Conservation (phyloP, 1,139 yeast species). For the Hyphopichia fennica region DNA sequence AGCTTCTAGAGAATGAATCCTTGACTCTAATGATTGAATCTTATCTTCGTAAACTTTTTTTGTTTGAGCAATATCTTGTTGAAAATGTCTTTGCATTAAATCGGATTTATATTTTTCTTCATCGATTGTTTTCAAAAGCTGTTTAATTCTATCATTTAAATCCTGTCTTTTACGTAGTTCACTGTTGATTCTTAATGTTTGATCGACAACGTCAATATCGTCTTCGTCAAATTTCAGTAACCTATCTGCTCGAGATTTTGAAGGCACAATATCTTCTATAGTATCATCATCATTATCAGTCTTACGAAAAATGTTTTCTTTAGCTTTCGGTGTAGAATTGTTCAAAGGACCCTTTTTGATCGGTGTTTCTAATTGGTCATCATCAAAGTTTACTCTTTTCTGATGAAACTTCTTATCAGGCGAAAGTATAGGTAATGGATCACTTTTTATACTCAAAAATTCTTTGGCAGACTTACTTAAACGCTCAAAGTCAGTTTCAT, state of each 20-base stretch:
- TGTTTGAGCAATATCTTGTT: background rate
- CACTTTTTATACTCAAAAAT: slow-evolving; percentile 9
- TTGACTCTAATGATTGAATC: background rate
- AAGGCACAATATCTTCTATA: background rate
- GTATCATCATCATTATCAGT: background rate
- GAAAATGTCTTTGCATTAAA: background rate
- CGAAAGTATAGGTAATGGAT: background rate
- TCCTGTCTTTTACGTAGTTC: slow-evolving; percentile 3
- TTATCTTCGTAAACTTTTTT: background rate
- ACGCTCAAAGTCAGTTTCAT: slow-evolving; percentile 9
- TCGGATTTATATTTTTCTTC: background rate
- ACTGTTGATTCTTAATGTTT: slow-evolving; percentile 2
- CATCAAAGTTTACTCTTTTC: slow-evolving; percentile 1
- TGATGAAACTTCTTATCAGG: background rate
- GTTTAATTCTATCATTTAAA: background rate
- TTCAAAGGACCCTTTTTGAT: background rate
- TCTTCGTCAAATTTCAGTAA: background rate
- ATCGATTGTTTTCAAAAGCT: background rate
- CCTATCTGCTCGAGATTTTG: background rate
- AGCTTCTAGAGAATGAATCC: background rate
- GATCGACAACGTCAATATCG: slow-evolving; percentile 3
- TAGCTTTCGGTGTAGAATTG: background rate
- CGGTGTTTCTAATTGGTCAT: slow-evolving; percentile 1
- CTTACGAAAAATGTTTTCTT: background rate
- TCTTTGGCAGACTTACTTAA: slow-evolving; percentile 14